Base-by-base conservation (phyloP, 305 asterid genomes). In the Solanum hybrid region DNA sequence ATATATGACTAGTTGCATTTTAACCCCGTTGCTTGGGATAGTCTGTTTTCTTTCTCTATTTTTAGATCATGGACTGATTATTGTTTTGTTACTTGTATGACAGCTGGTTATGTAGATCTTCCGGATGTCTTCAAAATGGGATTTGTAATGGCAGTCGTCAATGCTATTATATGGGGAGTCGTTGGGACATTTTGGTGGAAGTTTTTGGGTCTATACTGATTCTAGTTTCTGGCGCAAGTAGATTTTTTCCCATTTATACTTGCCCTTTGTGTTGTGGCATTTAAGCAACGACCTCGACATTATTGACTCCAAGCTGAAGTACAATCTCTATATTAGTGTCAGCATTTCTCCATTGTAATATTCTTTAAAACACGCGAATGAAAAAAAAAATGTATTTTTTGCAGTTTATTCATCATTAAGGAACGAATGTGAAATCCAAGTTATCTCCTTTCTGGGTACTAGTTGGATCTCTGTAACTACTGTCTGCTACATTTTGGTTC, bases 81-180 rank as follows among this genome's bases (percentile, higher is more conserved):
- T 34, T 39, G 81, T 74, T 77, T 73, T 36, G n/a, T 87, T 86
- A 73, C 13, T 89, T 90, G 40, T 18, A 28, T 67, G 86, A 94
- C 97, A 97, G 98, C 99, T 89, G 99, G 99, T 76, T 96, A 97
- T 85, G 88, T 96, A 86, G 99, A 97, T 94, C 99, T 97, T 86
- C 99, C 97, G 3, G 99, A 96, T 87, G 92, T 96, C 79, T 97
- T 96, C 98, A 97, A 94, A 94, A 87, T 76, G 20, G 99, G 99
- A 80, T 93, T 96, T 93, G 91, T 96, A 89, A 96, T 95, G 96
- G 98, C 99, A 39, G 35, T 92, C n/a, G 80, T 97, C 24, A 97
- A 96, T 87, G 98, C 97, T 8, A 89, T 91, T 89, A 95, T 96
- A 33, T 97, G 99, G 99, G 96, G 93, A 42, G 93, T 94, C 5